Percentiles rank a stretch among this genome's conserved stretches.
Conservation (phyloP, 768 basidiomycete genomes). For the Macrolepiota fuliginosa region DNA sequence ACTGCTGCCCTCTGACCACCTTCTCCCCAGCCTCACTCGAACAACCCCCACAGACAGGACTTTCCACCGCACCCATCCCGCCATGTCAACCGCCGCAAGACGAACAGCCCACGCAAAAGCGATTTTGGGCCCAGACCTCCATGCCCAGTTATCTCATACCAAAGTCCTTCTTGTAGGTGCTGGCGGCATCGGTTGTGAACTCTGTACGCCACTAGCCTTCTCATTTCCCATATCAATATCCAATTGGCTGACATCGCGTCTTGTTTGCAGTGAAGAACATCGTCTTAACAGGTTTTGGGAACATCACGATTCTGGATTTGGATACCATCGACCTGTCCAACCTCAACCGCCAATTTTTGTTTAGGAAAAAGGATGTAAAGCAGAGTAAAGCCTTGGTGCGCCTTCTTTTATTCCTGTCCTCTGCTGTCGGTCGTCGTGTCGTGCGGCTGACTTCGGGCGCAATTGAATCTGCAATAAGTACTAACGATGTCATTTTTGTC, state of each 20-base stretch:
- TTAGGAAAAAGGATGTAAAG: slow-evolving; percentile 95
- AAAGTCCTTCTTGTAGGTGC: slow-evolving; percentile 90
- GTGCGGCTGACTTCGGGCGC: neutral
- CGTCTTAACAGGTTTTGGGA: slow-evolving; percentile 87
- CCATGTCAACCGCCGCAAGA: slow-evolving; percentile 46
- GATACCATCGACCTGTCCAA: slow-evolving; percentile 99
- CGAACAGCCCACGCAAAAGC: slow-evolving; percentile 67
- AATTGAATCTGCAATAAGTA: neutral
- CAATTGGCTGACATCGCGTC: neutral
- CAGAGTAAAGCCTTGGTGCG: slow-evolving; percentile 90
- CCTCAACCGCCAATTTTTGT: slow-evolving; percentile 94
- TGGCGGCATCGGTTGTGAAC: slow-evolving; percentile 96
- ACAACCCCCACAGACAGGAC: neutral
- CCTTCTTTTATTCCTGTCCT: neutral
- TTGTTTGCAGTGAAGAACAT: slow-evolving; percentile 85
- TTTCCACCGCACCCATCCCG: neutral
- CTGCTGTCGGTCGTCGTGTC: neutral
- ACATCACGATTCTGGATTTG: slow-evolving; percentile 91
- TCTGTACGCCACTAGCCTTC: slow-evolving; percentile 50
- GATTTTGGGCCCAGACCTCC: slow-evolving; percentile 76
- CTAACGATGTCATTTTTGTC: neutral
- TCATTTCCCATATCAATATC: neutral
- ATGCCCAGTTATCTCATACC: slow-evolving; percentile 54
- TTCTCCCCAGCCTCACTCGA: neutral
- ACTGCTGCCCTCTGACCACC: neutral